Base-by-base conservation (phyloP, 2,329 filamentous ascomycete genomes). In the Sporothrix pallida region DNA sequence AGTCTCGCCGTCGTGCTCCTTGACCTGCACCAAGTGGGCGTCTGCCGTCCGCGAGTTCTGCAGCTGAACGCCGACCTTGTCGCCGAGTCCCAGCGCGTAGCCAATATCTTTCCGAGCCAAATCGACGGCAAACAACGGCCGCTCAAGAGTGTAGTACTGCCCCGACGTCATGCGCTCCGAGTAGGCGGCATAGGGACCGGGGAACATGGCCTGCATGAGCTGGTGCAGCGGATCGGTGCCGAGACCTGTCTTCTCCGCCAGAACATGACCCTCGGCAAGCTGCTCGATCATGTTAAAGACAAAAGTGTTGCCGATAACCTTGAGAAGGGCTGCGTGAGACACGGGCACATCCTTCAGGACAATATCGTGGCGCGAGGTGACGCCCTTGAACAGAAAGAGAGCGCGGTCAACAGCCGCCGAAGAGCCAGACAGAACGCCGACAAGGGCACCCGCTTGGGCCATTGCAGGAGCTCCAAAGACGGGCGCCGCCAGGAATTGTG, bases 251-350 rank as follows among this genome's bases (percentile, higher is more conserved):
- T 95, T 95, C 81, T 97, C 94, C 5, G 93, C 93, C 6, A 94
- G 83, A 0, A 92, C 89, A 79, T 95, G 88, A 6, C 91, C 92
- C 83, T 97, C 93, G 1, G 92, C 90, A 3, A 97, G 84, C 70
- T 93, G 87, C 79, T 94, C 91, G 31, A 95, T 88, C 87, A 95
- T 95, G 83, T 93, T 92, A 56, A 97, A 81, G 78, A 97, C 87
- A 80, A 97, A 95, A 0, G 92, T 93, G 82, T 97, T 97, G 73
- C 95, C 94, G 20, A 97, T 87, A 23, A 97, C 85, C 83, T 97
- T 96, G 67, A 97, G 85, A 63, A 89, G 87, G 1, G 90, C 87
- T 4, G 94, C 90, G 71, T 89, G 89, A 71, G 91, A 88, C 68
- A 91, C 90, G 0, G 91, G 87, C 81, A 93, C 87, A 76, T 87